phyloP scores from a whole-genome alignment of 1,139 yeast species.

The Candida tropicalis region DNA sequence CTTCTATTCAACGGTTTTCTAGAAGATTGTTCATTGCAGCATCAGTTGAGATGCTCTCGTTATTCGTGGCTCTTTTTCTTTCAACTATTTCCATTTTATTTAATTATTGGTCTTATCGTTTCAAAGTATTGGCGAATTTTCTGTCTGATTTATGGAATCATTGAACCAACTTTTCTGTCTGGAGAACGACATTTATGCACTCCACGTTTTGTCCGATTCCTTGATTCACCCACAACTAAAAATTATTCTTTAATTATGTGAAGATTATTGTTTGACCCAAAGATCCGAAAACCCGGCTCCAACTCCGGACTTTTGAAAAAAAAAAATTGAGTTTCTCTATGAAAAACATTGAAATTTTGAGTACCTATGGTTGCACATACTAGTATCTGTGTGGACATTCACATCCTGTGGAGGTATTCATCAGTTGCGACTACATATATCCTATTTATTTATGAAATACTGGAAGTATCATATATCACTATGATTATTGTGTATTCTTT shows the following conservation, averaged over 20 bases:
- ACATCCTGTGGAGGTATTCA: too few relatives aligned
- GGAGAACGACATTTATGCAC: slow-evolving; percentile 8
- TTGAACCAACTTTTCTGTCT: not conserved
- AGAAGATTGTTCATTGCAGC: not conserved
- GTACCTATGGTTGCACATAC: too few relatives aligned
- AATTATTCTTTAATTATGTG: not conserved
- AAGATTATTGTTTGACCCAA: not conserved
- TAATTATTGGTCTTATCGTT: not conserved
- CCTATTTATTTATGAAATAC: too few relatives aligned
- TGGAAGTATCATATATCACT: too few relatives aligned
- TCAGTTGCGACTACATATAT: too few relatives aligned
- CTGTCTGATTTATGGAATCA: not conserved
- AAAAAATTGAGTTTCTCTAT: too few relatives aligned
- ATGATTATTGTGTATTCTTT: too few relatives aligned
- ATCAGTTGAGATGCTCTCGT: not conserved
- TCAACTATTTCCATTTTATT: not conserved
- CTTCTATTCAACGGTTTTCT: slow-evolving; percentile 4
- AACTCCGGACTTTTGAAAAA: too few relatives aligned
- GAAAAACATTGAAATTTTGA: too few relatives aligned
- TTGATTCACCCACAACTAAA: not conserved
- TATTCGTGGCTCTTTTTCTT: not conserved
- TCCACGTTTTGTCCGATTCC: slow-evolving; percentile 7
- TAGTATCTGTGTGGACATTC: too few relatives aligned
- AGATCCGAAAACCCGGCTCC: not conserved
- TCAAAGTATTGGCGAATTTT: not conserved